These are phyloP conservation scores for Entoloma clypeatum DNA, from an alignment of 1,284 basidiomycete genomes.

Conservation along the genomic window DNA sequence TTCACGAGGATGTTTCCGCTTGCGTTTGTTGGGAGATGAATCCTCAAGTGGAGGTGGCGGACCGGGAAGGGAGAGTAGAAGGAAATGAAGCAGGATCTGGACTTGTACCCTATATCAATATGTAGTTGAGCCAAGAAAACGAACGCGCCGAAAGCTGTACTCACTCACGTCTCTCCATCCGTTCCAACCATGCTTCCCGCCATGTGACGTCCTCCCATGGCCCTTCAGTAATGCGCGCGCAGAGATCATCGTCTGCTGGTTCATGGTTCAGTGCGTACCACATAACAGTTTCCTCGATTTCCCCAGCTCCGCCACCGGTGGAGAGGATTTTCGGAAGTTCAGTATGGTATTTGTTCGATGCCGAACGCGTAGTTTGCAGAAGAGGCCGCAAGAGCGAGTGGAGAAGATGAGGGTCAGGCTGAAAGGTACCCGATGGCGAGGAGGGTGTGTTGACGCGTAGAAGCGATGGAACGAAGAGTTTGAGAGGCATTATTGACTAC, in stretches of 20 bases:
- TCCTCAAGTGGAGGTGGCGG: slow-evolving; percentile 28
- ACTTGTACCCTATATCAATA: slow-evolving; percentile 55
- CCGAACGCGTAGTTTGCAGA: slow-evolving; percentile 52
- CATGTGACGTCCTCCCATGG: slow-evolving; percentile 50
- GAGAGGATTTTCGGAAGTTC: slow-evolving; percentile 56
- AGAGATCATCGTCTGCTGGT: slow-evolving; percentile 36
- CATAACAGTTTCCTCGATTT: slow-evolving; percentile 68
- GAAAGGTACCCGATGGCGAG: too few species aligned
- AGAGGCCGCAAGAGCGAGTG: slow-evolving; percentile 54
- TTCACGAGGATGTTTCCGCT: slow-evolving; percentile 31
- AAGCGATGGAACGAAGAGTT: slow-evolving; percentile 51
- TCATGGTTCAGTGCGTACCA: slow-evolving; percentile 65
- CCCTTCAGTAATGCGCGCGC: slow-evolving; percentile 21
- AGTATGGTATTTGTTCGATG: slow-evolving; percentile 58
- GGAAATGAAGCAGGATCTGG: slow-evolving; percentile 64
- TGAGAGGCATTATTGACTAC: slow-evolving; percentile 68
- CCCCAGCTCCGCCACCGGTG: slow-evolving; percentile 54
- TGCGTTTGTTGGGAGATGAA: slow-evolving; percentile 33
- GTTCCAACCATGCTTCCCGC: slow-evolving; percentile 52
- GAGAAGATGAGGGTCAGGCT: slow-evolving; percentile 48
- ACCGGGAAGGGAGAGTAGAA: slow-evolving; percentile 59
- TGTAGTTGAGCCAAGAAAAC: not conserved
- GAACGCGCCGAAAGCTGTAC: slow-evolving; percentile 27
- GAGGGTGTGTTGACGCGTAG: slow-evolving; percentile 42
- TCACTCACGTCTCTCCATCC: slow-evolving; percentile 70